Percentiles rank a stretch among this genome's conserved stretches.
These are phyloP conservation scores for Eucalyptus viminalis DNA, from an alignment of 345 rosid genomes.

Conservation along the genomic window DNA sequence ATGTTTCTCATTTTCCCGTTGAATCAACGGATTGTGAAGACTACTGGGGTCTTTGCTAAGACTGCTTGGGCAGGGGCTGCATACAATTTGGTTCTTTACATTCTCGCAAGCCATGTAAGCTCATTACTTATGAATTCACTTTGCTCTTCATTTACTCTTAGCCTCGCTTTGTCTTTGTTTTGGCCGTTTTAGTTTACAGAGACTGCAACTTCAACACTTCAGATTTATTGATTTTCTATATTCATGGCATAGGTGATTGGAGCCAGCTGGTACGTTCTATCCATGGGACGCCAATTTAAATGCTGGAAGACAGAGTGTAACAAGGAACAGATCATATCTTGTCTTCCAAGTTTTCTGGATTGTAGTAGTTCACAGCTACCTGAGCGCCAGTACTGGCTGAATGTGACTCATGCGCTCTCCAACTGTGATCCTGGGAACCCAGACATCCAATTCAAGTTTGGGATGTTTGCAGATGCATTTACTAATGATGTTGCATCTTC, in stretches of 20 bases:
- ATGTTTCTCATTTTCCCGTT: slow-evolving; percentile 68
- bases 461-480: slow-evolving; percentile 75
- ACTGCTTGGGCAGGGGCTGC: slow-evolving; percentile 91
- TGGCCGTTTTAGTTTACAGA: not conserved
- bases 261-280: slow-evolving; percentile 72
- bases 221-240: not conserved
- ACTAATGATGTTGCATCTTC: slow-evolving; percentile 47
- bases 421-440: slow-evolving; percentile 46
- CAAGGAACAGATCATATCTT: slow-evolving; percentile 35
- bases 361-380: slow-evolving; percentile 25
- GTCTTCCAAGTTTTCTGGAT: slow-evolving; percentile 51
- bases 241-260: slow-evolving; percentile 45
- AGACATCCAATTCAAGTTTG: slow-evolving; percentile 38
- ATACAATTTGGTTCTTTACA: slow-evolving; percentile 64
- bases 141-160: not conserved
- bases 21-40: slow-evolving; percentile 56
- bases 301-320: slow-evolving; percentile 69
- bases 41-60: slow-evolving; percentile 57
- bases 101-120: slow-evolving; percentile 75
- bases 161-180: not conserved
- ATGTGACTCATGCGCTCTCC: slow-evolving; percentile 38
- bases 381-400: slow-evolving; percentile 62
- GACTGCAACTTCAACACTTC: not conserved
- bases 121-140: not conserved
- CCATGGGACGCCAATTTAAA: slow-evolving; percentile 55